Evolutionary conservation across 2,329 filamentous ascomycete species (phyloP), one percentile per base, ranked within the genome.

Genomic region (Claviceps maximensis): DNA sequence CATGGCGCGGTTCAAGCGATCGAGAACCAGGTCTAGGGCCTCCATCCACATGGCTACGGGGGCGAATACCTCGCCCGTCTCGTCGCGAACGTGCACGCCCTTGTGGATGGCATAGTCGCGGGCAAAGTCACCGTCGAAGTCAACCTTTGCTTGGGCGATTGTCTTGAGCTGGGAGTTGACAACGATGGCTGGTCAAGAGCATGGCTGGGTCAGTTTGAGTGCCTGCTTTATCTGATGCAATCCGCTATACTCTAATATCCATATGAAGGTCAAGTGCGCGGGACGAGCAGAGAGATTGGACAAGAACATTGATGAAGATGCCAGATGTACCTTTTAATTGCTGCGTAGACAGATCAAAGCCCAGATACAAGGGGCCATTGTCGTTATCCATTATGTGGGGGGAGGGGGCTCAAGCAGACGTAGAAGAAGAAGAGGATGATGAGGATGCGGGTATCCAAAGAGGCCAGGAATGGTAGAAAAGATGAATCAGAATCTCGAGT

Each of bases 21-120:
- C 71, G 53, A 97, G 77, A 17, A 96, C 89, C 19, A 91, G 80
- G 65, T 97, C 89, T 46, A 97, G 73, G 23, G 91, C 88, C 68
- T 97, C 91, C 55, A 97, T 79, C 87, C 89, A 98, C 81, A 97
- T 82, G 51, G 87, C 86, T 50, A 96, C 88, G 36, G 93, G 93
- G 25, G 91, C 89, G 64, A 86, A 95, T 54, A 97, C 91, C 70
- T 96, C 89, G 66, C 86, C 83, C 63, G 93, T 89, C 50, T 75
- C 76, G 44, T 87, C 82, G 67, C 94, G 90, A 58, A 84, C 83
- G 60, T 87, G 79, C 23, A 97, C 91, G 58, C 93, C 93, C 69
- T 97, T 97, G 57, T 79, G 79, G 67, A 95, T 83, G 63, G 81
- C 79, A 77, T 96, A 89, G 62, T 83, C 80, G 55, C 71, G 65